phyloP scores from a whole-genome alignment of 1,139 yeast genomes.

The Petasospora fabianii region DNA sequence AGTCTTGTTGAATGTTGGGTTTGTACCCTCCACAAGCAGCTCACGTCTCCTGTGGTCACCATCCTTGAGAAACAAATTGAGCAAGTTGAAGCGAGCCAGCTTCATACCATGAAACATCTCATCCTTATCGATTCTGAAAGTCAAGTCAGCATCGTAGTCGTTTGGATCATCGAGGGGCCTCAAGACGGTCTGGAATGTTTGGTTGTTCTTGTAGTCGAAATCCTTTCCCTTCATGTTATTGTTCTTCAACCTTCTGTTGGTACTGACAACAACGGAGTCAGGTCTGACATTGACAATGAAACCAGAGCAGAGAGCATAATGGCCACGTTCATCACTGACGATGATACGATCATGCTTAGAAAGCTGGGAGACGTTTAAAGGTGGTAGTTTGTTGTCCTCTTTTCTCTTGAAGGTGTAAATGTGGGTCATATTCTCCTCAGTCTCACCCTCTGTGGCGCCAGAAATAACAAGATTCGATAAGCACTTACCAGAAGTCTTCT shows the following conservation, averaged over 20 bases:
- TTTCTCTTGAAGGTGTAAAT: constrained; percentile 47
- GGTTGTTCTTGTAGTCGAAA: constrained; percentile 44
- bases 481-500: constrained; percentile 55
- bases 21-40: constrained; percentile 56
- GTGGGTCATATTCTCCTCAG: constrained; percentile 31
- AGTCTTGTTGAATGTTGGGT: constrained; percentile 39
- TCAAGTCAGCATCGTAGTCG: constrained; percentile 16
- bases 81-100: constrained; percentile 68
- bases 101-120: constrained; percentile 74
- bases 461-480: constrained; percentile 42
- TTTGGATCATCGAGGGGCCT: constrained; percentile 22
- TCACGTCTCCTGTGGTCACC: constrained; percentile 54
- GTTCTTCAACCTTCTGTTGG: constrained; percentile 30
- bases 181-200: constrained; percentile 47
- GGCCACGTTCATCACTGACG: constrained; percentile 78
- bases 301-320: constrained; percentile 70
- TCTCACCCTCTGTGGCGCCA: constrained; percentile 28
- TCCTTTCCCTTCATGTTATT: constrained; percentile 38
- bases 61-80: constrained; percentile 57
- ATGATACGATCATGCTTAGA: constrained; percentile 53
- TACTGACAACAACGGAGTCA: constrained; percentile 21
- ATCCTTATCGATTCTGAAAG: constrained; percentile 76
- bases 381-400: constrained; percentile 4
- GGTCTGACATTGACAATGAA: constrained; percentile 43
- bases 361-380: constrained; percentile 43